phyloP scores from a whole-genome alignment of 176 grass and related monocot species.

The Sorghum bicolor region DNA sequence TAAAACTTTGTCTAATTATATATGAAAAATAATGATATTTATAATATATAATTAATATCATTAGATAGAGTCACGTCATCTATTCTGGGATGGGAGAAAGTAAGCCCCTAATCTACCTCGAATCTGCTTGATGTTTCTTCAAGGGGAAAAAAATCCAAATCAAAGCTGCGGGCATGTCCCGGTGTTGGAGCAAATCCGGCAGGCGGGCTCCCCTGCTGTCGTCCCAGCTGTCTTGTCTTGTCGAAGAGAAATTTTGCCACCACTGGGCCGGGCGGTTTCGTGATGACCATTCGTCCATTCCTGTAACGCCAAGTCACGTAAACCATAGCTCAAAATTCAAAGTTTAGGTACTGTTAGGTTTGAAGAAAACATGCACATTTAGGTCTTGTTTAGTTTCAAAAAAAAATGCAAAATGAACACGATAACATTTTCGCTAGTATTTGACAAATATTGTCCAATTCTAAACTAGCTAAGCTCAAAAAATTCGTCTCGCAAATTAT shows the following conservation, averaged over 20 bases:
- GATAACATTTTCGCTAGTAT: too few species aligned
- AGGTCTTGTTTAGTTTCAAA: too few species aligned
- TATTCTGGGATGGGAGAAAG: too few species aligned
- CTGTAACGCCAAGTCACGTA: neutral
- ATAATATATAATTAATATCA: too few species aligned
- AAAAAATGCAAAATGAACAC: too few species aligned
- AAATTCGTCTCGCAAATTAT: too few species aligned
- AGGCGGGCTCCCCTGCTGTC: neutral
- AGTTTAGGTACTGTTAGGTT: conserved; percentile 8
- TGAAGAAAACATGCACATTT: neutral
- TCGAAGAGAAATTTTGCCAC: neutral
- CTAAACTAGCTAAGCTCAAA: too few species aligned
- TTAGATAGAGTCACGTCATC: too few species aligned
- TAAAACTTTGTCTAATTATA: too few species aligned
- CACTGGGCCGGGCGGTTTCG: neutral
- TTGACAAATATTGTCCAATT: too few species aligned
- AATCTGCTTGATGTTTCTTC: neutral
- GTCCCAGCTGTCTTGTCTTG: neutral
- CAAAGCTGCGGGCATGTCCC: neutral
- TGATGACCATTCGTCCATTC: neutral
- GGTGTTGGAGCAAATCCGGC: neutral
- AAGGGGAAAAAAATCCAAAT: neutral
- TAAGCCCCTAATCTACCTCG: neutral
- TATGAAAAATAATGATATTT: too few species aligned
- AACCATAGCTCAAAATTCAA: neutral